Conservation (phyloP, 2,329 filamentous ascomycete genomes). For the Alternaria incomplexa region DNA sequence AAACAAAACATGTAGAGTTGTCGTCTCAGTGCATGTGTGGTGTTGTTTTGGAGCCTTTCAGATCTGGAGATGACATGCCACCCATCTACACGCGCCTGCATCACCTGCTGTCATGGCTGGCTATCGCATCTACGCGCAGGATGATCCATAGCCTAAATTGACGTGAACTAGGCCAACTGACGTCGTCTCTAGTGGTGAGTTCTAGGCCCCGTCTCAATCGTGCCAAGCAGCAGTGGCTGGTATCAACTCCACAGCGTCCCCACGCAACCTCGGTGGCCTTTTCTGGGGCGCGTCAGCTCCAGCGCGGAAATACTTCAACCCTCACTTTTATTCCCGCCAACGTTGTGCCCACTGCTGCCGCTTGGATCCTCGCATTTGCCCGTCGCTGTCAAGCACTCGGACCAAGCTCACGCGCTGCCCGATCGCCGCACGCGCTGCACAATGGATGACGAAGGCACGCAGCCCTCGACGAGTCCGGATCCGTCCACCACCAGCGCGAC, state of each 20-base stretch:
- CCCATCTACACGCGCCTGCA: background rate
- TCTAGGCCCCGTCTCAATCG: background rate
- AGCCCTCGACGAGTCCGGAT: conserved; percentile 29
- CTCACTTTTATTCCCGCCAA: conserved; percentile 36
- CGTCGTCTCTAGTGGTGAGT: background rate
- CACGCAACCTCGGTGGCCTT: conserved; percentile 14
- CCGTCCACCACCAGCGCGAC: conserved; percentile 17
- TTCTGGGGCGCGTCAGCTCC: conserved; percentile 11
- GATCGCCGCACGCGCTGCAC: background rate
- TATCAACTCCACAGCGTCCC: conserved; percentile 11
- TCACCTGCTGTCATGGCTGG: background rate
- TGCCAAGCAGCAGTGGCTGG: conserved; percentile 20
- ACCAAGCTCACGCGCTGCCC: background rate
- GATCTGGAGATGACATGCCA: background rate
- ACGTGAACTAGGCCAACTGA: background rate
- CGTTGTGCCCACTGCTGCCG: conserved; percentile 23
- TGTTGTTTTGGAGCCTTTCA: no score
- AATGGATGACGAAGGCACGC: conserved; percentile 17
- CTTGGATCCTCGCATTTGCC: conserved; percentile 8
- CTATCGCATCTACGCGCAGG: background rate
- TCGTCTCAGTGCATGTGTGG: background rate
- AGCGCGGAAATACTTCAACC: conserved; percentile 25
- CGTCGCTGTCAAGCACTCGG: background rate
- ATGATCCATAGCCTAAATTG: background rate
- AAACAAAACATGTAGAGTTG: background rate